phyloP scores from a whole-genome alignment of 257 asterid species.

The Plectranthus barbatus region DNA sequence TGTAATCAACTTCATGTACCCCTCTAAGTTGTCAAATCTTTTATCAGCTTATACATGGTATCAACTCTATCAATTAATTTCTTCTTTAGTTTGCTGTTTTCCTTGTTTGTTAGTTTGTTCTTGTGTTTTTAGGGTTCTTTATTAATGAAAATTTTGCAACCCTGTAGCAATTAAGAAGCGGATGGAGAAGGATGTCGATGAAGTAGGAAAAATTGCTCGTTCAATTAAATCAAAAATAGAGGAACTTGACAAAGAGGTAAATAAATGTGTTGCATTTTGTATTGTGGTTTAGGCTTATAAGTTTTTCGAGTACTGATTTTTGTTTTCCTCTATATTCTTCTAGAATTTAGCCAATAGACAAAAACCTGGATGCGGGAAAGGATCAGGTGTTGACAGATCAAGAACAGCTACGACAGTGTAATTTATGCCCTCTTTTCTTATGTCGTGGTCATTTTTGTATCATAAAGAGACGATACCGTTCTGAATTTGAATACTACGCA shows the following conservation, averaged over 20 bases:
- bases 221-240: constrained; percentile 70
- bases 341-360: constrained; percentile 89
- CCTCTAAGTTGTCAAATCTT: neutral
- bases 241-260: constrained; percentile 90
- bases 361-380: constrained; percentile 93
- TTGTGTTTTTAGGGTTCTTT: neutral
- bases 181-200: constrained; percentile 98
- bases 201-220: constrained; percentile 92
- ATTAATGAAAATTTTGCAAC: neutral
- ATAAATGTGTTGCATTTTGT: constrained; percentile 13
- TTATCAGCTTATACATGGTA: neutral
- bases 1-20: neutral
- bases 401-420: constrained; percentile 96
- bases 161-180: constrained; percentile 83
- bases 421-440: constrained; percentile 12
- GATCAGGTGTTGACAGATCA: constrained; percentile 97
- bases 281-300: constrained; percentile 2
- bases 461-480: constrained; percentile 2
- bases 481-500: neutral
- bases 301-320: constrained; percentile 7
- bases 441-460: constrained; percentile 2
- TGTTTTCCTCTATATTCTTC: constrained; percentile 11
- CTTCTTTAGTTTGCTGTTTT: neutral
- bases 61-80: neutral
- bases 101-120: neutral